Evolutionary conservation across 345 rosid genomes (phyloP).

Genomic region (Turritis glabra): DNA sequence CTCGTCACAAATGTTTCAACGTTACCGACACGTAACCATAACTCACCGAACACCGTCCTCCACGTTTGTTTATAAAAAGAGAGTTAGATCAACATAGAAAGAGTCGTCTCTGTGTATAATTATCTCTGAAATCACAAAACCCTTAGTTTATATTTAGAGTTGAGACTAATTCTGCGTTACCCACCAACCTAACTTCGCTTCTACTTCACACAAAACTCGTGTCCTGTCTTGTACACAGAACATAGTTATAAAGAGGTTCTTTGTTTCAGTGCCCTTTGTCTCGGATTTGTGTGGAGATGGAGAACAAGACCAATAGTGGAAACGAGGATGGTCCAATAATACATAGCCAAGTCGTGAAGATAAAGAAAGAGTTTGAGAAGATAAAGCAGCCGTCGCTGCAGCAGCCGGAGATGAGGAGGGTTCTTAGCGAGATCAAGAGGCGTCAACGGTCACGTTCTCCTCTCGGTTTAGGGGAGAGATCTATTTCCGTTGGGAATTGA

Average conservation of each 20-base stretch:
- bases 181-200: slow-evolving; percentile 25
- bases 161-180: slow-evolving; percentile 23
- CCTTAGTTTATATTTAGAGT: not conserved
- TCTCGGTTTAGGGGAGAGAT: slow-evolving; percentile 55
- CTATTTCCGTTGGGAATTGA: slow-evolving; percentile 50
- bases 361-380: slow-evolving; percentile 58
- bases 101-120: slow-evolving; percentile 17
- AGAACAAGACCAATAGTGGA: slow-evolving; percentile 17
- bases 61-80: slow-evolving; percentile 17
- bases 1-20: slow-evolving; percentile 23
- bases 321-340: slow-evolving; percentile 40
- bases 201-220: slow-evolving; percentile 21
- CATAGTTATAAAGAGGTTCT: not conserved
- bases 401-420: slow-evolving; percentile 51
- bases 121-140: not conserved
- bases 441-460: slow-evolving; percentile 61
- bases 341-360: slow-evolving; percentile 68
- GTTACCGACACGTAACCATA: slow-evolving; percentile 33
- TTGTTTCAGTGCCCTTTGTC: not conserved
- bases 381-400: slow-evolving; percentile 47
- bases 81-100: not conserved
- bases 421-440: slow-evolving; percentile 39
- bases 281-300: slow-evolving; percentile 20
- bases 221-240: not conserved
- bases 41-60: slow-evolving; percentile 18